Evolutionary conservation across 768 basidiomycete species (phyloP).

Genomic region (Xerocomellus intermedius): DNA sequence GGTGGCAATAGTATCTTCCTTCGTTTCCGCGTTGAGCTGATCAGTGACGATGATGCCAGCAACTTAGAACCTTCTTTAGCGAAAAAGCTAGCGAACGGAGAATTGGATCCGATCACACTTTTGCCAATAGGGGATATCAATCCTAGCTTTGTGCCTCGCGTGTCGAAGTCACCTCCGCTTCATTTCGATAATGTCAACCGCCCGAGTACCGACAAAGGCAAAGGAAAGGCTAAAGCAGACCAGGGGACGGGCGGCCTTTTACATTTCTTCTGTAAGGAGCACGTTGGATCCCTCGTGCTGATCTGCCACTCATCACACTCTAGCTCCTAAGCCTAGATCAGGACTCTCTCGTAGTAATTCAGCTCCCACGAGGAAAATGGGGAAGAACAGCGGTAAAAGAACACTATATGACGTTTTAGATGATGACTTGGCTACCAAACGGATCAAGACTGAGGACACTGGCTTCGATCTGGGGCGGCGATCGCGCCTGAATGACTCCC

Average conservation of each 20-base stretch:
- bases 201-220: slow-evolving; percentile 39
- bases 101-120: slow-evolving; percentile 67
- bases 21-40: neutral
- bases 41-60: slow-evolving; percentile 38
- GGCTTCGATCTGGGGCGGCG: slow-evolving; percentile 30
- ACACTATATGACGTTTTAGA: slow-evolving; percentile 72
- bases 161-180: slow-evolving; percentile 43
- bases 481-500: slow-evolving; percentile 14
- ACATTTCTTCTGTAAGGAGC: slow-evolving; percentile 61
- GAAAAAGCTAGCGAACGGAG: slow-evolving; percentile 62
- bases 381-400: slow-evolving; percentile 73
- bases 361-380: slow-evolving; percentile 34
- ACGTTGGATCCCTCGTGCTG: slow-evolving; percentile 32
- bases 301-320: slow-evolving; percentile 34
- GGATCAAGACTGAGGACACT: slow-evolving; percentile 37
- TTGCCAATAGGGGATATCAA: slow-evolving; percentile 79
- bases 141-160: slow-evolving; percentile 56
- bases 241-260: slow-evolving; percentile 42
- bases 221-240: slow-evolving; percentile 41
- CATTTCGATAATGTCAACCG: slow-evolving; percentile 27
- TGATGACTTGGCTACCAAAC: slow-evolving; percentile 52
- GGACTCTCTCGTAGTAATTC: slow-evolving; percentile 29
- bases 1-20: slow-evolving; percentile 36
- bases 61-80: slow-evolving; percentile 64
- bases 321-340: slow-evolving; percentile 27